Base-by-base conservation (phyloP, 2,329 filamentous ascomycete species). In the Pseudohalonectria lignicola region DNA sequence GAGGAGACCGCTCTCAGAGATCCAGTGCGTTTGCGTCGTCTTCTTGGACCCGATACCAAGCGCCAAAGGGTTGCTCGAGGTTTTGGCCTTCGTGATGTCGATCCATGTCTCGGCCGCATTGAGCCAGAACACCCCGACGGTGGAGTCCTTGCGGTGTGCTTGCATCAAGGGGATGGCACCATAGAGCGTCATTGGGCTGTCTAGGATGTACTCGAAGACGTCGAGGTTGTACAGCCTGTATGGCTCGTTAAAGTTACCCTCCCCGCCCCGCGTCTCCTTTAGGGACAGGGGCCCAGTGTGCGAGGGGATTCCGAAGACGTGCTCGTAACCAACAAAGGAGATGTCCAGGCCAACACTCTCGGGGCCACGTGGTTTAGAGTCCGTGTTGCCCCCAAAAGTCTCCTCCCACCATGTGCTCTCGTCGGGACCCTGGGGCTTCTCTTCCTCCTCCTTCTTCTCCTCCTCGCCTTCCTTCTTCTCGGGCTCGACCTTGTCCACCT, bases 341-440 rank as follows among this genome's bases (percentile, higher is more conserved):
- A 98, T 90, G 54, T 98, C 92, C 41, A 98, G 62, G 12, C 76
- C 87, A 32, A 98, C 71, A 54, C 88, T 92, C 61, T 98, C 92
- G 0, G 92, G 92, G 1, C 92, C 92, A 52, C 79, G 79, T n/a
- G 92, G 90, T 62, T 98, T 98, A 5, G 81, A 76, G 59, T 98
- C 92, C 0, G 88, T 96, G 57, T 92, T 94, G 43, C 90, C 88
- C 46, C 90, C 90, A 58, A 98, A 98, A 1, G 74, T 76, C 64
- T 98, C 92, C 6, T 98, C 92, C 92, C 92, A 98, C 86, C 87
- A 95, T 4, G 88, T 95, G 61, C 80, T 83, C 55, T 95, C 84
- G 47, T 92, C 84, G 45, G 82, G 76, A 12, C 67, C 69, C 10
- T 60, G 43, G 23, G 58, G 54, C 31, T 60, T 54, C 36, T 64